Conservation (phyloP, 768 basidiomycete genomes). For the Leccinum fibrillosum region DNA sequence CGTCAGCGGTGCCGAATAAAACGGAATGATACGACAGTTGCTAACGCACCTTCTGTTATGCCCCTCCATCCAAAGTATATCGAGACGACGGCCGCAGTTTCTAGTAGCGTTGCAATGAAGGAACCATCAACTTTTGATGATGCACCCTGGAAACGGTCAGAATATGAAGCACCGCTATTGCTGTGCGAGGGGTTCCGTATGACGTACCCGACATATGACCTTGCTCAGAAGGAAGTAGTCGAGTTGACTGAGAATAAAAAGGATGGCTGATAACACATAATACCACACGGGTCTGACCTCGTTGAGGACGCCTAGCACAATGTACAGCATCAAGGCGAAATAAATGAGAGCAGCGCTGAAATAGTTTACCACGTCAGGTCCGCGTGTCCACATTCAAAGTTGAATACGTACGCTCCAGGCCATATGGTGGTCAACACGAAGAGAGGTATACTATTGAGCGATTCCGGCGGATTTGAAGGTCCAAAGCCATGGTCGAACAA, state of each 20-base stretch:
- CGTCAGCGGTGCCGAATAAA: conserved; percentile 2
- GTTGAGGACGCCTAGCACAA: conserved; percentile 71
- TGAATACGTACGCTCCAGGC: conserved; percentile 63
- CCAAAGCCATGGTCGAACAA: conserved; percentile 61
- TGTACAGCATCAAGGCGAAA: conserved; percentile 72
- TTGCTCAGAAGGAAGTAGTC: conserved; percentile 79
- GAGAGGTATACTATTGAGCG: conserved; percentile 65
- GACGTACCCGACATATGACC: conserved; percentile 66
- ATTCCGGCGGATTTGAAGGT: conserved; percentile 51
- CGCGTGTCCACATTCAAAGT: not conserved
- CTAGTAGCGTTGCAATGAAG: conserved; percentile 81
- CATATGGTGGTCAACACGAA: conserved; percentile 81
- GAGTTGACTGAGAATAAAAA: conserved; percentile 80
- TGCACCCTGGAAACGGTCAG: conserved; percentile 45
- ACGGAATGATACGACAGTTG: not conserved
- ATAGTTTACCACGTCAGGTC: conserved; percentile 2
- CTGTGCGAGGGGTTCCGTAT: not conserved
- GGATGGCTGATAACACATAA: conserved; percentile 66
- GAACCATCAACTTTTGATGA: conserved; percentile 76
- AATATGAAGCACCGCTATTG: conserved; percentile 8
- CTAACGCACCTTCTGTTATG: conserved; percentile 77
- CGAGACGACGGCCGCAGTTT: conserved; percentile 66
- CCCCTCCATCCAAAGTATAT: conserved; percentile 82
- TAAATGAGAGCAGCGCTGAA: conserved; percentile 64
- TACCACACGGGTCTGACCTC: conserved; percentile 80